Evolutionary conservation across 2,329 filamentous ascomycete genomes (phyloP), one percentile per base, ranked within the genome.

Genomic region (Apiospora kogelbergensis): DNA sequence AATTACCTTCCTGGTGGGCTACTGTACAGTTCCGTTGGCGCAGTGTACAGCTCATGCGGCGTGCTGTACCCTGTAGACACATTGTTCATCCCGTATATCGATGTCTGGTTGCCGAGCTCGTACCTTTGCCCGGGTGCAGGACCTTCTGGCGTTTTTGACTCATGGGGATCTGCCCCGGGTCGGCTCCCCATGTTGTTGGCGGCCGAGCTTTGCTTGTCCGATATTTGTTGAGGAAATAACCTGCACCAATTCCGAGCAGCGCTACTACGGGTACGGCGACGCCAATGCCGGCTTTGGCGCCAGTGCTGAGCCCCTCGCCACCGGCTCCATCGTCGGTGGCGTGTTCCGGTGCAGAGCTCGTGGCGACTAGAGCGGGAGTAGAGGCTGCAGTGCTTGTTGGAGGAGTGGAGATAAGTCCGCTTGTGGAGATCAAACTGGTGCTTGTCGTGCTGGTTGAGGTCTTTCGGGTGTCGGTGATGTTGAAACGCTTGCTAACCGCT

Each of bases 401-500:
- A 26, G n/a, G 48, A 4, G n/a, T n/a, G n/a, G n/a, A n/a, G n/a
- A n/a, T n/a, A n/a, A n/a, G n/a, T n/a, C n/a, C n/a, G 26, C 20
- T 17, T 37, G 20, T 30, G 26, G 53, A 37, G 2, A 11, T 60
- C 13, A 26, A 30, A 13, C 53, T 60, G 4, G 24, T 17, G 24
- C 1, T 60, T 24, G 22, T 17, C 2, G 53, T 60, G 10, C 7
- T 44, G 41, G 11, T 22, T 40, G 67, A 53, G 60, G 20, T 41
- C 17, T 37, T 57, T 7, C 66, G 45, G 20, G 17, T 46, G 63
- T 68, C 30, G 40, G 67, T 65, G 63, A 68, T 68, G 6, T 64
- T 65, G 22, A 68, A 68, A 6, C 6, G 30, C 44, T 65, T 33
- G 63, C 67, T 65, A 6, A 42, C 22, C 0, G 63, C 63, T 3